Evolutionary conservation across 768 basidiomycete genomes (phyloP), one percentile per base, ranked within the genome.

Genomic region (Stropharia rugosoannulata): DNA sequence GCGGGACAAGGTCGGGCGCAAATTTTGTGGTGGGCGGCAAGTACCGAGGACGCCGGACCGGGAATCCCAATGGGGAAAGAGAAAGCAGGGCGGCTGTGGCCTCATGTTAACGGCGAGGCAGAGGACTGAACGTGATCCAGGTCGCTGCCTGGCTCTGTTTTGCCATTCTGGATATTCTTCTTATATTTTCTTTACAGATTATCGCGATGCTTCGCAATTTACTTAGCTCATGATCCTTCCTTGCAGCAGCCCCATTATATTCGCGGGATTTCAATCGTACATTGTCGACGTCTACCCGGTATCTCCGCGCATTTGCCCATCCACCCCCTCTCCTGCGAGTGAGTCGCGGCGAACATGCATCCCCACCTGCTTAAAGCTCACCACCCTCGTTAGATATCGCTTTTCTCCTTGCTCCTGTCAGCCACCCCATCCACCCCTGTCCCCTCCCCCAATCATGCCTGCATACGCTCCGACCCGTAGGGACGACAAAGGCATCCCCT

Each of bases 61-160:
- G 47, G 9, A 3, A 2, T 10, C 61, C 55, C 39, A 50, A 58
- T 59, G 59, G 54, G 42, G 56, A 55, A 54, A 40, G 44, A 45
- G 46, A 37, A 47, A 29, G 52, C 36, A 42, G 51, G 32, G 43
- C 45, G 54, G 53, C 36, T 50, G 56, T 54, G 38, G 73, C 75
- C 76, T 76, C 76, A 69, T 78, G 75, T 73, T 65, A 63, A 59
- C 70, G 66, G 70, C 67, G 73, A 76, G 76, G 76, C 74, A 68
- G 59, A 50, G 54, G 58, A 50, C 56, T 55, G 50, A 47, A 22
- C 50, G 55, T 70, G 69, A 71, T 69, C 69, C 66, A 68, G 63
- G 50, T 60, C 15, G 18, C 22, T 51, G 57, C 57, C 56, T 61
- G 47, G 42, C 52, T 59, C 54, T 54, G 59, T 59, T 62, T 49